A percentile compares a stretch with the other conserved stretches of the same genome.
Evolutionary conservation across 805 yeast genomes (phyloP).

Genomic region (Yarrowia deformans): DNA sequence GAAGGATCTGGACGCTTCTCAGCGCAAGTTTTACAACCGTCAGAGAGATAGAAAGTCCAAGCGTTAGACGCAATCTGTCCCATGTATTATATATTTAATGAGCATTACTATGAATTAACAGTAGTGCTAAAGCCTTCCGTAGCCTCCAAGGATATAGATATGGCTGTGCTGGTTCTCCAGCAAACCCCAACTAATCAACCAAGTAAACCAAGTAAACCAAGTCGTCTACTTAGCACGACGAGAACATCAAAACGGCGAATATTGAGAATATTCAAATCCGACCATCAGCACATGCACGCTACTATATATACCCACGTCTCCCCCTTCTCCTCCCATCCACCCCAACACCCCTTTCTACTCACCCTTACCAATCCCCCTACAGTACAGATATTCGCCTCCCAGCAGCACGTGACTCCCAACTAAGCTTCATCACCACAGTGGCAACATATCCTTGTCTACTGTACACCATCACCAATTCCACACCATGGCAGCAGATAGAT

Average conservation of each 20-base stretch:
- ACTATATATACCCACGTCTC: background rate
- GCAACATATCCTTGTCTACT: conserved; percentile 26
- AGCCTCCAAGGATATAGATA: too few relatives aligned
- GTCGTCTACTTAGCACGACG: too few relatives aligned
- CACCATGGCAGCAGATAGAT: conserved; percentile 88
- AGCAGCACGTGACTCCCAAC: conserved; percentile 34
- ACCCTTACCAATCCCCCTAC: background rate
- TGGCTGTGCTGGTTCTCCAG: too few relatives aligned
- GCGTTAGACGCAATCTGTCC: background rate
- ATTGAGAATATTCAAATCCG: too few relatives aligned
- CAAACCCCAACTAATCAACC: too few relatives aligned
- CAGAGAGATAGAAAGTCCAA: conserved; percentile 21
- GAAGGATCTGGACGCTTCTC: conserved; percentile 55
- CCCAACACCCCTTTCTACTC: background rate
- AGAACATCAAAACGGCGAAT: too few relatives aligned
- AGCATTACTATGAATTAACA: background rate
- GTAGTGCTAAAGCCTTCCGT: too few relatives aligned
- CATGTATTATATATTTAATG: conserved; percentile 13
- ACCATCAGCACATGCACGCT: background rate
- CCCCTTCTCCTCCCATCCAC: background rate
- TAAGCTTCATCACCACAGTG: conserved; percentile 36
- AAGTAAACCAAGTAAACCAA: too few relatives aligned
- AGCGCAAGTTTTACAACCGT: conserved; percentile 44
- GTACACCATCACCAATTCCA: conserved; percentile 19
- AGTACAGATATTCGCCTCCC: conserved; percentile 1